Conservation (phyloP, 371 early-diverging fungal species). For the Thermomucor indicae-seudaticae region DNA sequence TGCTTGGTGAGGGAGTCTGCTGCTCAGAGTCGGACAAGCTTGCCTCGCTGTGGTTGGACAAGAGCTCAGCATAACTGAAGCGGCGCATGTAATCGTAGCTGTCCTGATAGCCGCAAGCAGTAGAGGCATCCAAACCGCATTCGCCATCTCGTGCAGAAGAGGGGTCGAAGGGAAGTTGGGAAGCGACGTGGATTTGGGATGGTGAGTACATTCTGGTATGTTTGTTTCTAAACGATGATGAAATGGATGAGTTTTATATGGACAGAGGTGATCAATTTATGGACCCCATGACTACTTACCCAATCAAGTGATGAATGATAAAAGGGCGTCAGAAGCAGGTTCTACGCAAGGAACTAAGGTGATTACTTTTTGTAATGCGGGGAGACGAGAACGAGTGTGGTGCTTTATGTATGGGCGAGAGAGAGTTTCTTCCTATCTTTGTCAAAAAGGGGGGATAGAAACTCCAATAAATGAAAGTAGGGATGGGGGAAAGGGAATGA, state of each 20-base stretch:
- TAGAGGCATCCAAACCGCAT: slow-evolving; percentile 4
- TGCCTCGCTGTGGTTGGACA: slow-evolving; percentile 31
- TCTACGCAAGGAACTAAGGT: slow-evolving; percentile 3
- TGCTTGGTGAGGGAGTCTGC: slow-evolving; percentile 25
- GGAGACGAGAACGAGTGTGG: neutral
- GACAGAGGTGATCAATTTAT: too few species aligned
- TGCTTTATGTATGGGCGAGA: slow-evolving; percentile 2
- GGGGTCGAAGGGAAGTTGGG: slow-evolving; percentile 4
- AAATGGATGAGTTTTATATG: neutral
- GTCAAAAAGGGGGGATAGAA: slow-evolving; percentile 11
- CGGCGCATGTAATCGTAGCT: slow-evolving; percentile 21
- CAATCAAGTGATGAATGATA: too few species aligned
- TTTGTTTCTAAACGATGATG: neutral
- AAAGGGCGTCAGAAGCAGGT: too few species aligned
- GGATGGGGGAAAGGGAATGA: slow-evolving; percentile 11
- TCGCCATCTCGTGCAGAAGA: slow-evolving; percentile 3
- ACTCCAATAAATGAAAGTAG: slow-evolving; percentile 15
- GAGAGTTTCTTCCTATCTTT: slow-evolving; percentile 10
- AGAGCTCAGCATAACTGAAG: slow-evolving; percentile 30
- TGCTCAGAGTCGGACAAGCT: slow-evolving; percentile 31
- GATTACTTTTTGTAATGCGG: slow-evolving; percentile 11
- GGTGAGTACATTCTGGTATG: slow-evolving; percentile 9
- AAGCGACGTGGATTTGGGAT: slow-evolving; percentile 12
- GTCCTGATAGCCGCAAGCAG: too few species aligned
- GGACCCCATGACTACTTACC: neutral